Evolutionary conservation across 2,329 filamentous ascomycete species (phyloP), one percentile per base, ranked within the genome.

Genomic region (Colletotrichum sp.): DNA sequence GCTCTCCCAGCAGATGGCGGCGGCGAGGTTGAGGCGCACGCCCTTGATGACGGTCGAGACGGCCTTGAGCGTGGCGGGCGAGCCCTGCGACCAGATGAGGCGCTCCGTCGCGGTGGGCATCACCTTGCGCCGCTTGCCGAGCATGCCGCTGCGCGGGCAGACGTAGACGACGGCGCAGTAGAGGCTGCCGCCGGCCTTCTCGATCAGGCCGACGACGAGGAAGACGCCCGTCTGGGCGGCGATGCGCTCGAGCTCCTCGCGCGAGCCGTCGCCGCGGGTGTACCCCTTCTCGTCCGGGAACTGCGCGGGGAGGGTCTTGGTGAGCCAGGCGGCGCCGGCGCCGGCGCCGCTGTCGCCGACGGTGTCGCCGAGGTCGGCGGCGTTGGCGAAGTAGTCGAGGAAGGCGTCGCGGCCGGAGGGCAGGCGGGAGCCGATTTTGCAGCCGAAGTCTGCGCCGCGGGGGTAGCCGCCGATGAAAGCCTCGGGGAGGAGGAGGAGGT

Each of bases 1-100:
- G 83, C 95, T 98, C 84, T 98, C 96, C 96, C 96, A 98, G 87
- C 96, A 98, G 78, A 98, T 97, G 5, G 96, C 96, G 4, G 94
- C 92, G 0, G 94, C 96, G 75, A 98, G 90, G 72, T 95, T 96
- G 75, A 98, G 85, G 77, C 92, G 92, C 4, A 96, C 91, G 65
- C 95, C 95, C 76, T 93, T 93, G 82, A 98, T 95, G 28, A 88
- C 91, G 2, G 95, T 96, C 30, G 92, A 93, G 2, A 98, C 92
- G 5, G 96, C 96, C 77, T 92, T 91, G 32, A 98, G 89, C 5
- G 95, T 97, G 1, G 91, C 91, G 0, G 96, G 92, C 4, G 92
- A 93, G 55, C 96, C 96, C 82, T 98, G 95, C 0, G 94, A 95
- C 96, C 96, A 98, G 74, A 98, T 91, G 66, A 98, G 87, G 52